Conservation (phyloP, 2,329 filamentous ascomycete genomes). For the Penicillium sp. region DNA sequence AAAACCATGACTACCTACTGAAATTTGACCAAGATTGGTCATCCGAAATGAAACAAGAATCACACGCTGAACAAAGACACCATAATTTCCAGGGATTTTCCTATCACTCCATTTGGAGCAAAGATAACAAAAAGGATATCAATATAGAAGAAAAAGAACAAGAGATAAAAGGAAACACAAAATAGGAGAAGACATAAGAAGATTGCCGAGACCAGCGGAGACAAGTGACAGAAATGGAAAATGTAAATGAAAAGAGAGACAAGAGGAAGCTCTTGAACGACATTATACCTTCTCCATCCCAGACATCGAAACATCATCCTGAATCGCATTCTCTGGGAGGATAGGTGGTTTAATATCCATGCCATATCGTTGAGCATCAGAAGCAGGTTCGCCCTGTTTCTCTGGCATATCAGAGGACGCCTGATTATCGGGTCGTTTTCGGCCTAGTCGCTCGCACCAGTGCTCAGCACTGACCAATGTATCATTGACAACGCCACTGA, state of each 20-base stretch:
- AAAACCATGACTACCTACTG: slow-evolving; percentile 8
- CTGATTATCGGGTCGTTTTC: slow-evolving; percentile 39
- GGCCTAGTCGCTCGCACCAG: slow-evolving; percentile 79
- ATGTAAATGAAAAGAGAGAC: slow-evolving; percentile 2
- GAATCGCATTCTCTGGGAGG: slow-evolving; percentile 16
- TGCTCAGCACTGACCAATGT: slow-evolving; percentile 87
- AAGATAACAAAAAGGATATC: slow-evolving; percentile 26
- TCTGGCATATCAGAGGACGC: slow-evolving; percentile 20
- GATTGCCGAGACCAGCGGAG: slow-evolving; percentile 1
- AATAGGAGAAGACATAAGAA: neutral
- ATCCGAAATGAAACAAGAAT: neutral
- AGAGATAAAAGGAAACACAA: slow-evolving; percentile 12
- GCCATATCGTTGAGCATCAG: slow-evolving; percentile 20
- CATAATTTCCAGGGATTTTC: neutral
- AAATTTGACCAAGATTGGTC: neutral
- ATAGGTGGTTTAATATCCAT: slow-evolving; percentile 33
- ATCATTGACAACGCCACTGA: slow-evolving; percentile 81
- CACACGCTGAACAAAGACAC: slow-evolving; percentile 6
- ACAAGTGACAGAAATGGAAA: slow-evolving; percentile 1
- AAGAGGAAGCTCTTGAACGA: neutral
- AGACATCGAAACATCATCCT: slow-evolving; percentile 38
- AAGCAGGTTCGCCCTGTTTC: slow-evolving; percentile 19
- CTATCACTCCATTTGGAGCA: slow-evolving; percentile 10
- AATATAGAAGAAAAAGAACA: slow-evolving; percentile 23
- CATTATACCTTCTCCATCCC: slow-evolving; percentile 34